Base-by-base conservation (phyloP, 2,329 filamentous ascomycete species). In the Pestalotiopsis sp. region DNA sequence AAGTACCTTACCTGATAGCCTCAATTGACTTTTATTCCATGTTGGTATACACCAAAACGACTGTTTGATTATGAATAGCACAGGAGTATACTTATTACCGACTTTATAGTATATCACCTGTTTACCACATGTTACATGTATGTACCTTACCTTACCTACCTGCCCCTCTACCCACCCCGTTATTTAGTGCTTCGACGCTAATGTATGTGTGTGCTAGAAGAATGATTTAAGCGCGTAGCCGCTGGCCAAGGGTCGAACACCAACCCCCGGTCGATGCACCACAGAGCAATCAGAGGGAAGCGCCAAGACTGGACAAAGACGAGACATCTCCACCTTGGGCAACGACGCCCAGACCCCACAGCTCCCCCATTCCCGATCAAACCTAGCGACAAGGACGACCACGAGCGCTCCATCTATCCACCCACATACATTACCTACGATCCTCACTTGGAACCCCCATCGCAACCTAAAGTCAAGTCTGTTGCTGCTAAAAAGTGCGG, bases 341-440 rank as follows among this genome's bases (percentile, higher is more conserved):
- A 17, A 59, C 61, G 25, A 25, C 17, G 40, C 41, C 38, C 38
- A 45, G 38, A 20, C 45, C 20, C n/a, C 38, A 25, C 61, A 49
- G 40, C 61, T 27, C 64, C 57, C 20, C 66, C 61, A 68, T 68
- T 38, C 66, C 66, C 41, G 60, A 68, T 40, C 61, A 49, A 45
- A 68, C 25, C 60, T 65, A 67, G 66, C 58, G 36, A 31, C 38
- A 52, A 23, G 36, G 12, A 20, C 23, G 38, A 49, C 66, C 56
- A 31, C 38, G 36, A 62, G 36, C 11, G 36, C 59, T 52, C 17
- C 45, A 36, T 36, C 45, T 20, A 52, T 45, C 45, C 45, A 52
- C 45, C 45, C 45, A 20, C 14, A 20, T 9, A 52, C 12, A 49
- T 17, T 49, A 49, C 45, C 45, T 52, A 52, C 45, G 45, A 52